Evolutionary conservation across 192 early-diverging fungal species (phyloP).

Genomic region (Umbelopsis ramanniana): DNA sequence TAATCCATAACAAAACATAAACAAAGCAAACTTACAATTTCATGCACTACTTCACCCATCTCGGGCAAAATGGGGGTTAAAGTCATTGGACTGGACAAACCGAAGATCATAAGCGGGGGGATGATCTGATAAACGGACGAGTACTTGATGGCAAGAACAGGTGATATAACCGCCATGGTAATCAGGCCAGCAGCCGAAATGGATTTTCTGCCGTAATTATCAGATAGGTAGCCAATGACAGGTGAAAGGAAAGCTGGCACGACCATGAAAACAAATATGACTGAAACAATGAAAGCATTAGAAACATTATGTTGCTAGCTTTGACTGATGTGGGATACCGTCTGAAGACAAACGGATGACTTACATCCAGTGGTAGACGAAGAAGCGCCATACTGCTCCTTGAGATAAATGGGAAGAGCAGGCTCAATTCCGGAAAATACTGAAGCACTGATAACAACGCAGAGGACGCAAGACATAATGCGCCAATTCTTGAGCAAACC

Average conservation of each 20-base stretch:
- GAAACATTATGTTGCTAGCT: background rate
- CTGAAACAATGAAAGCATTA: conserved; percentile 23
- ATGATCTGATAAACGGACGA: conserved; percentile 42
- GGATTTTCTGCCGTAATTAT: conserved; percentile 49
- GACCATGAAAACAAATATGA: conserved; percentile 71
- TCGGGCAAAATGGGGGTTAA: conserved; percentile 69
- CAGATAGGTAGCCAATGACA: conserved; percentile 57
- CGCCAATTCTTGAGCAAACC: conserved; percentile 50
- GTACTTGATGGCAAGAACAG: conserved; percentile 46
- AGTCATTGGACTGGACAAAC: conserved; percentile 54
- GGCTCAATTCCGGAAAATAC: conserved; percentile 64
- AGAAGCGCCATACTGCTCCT: conserved; percentile 39
- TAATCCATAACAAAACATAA: conserved; percentile 26
- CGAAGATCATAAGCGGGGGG: conserved; percentile 57
- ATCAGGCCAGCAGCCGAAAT: conserved; percentile 53
- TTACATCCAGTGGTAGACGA: conserved; percentile 51
- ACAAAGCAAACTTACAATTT: conserved; percentile 63
- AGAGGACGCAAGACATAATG: conserved; percentile 46
- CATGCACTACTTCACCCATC: conserved; percentile 68
- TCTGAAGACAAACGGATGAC: background rate
- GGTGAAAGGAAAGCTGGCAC: conserved; percentile 69
- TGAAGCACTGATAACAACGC: conserved; percentile 51
- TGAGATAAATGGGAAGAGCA: conserved; percentile 56
- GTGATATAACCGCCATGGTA: conserved; percentile 46
- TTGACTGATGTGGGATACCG: no score